Conservation (phyloP, 257 asterid species). For the Dorcoceras hygrometricum region DNA sequence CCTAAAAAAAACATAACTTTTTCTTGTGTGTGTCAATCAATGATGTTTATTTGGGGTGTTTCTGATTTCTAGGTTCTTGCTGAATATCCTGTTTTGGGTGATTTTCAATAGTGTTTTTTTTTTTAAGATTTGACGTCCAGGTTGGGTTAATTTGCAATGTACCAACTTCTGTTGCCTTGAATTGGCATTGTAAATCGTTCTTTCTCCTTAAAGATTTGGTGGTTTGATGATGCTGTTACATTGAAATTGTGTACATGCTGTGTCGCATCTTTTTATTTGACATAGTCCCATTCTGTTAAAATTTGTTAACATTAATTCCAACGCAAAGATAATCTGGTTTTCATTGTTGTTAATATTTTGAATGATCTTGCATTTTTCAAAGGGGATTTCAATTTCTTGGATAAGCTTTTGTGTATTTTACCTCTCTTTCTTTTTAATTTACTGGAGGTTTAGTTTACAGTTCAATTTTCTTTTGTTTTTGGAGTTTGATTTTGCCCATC, state of each 20-base stretch:
- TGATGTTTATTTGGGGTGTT: neutral
- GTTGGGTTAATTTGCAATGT: neutral
- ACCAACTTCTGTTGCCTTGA: neutral
- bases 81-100: no score
- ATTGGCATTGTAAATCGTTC: no score
- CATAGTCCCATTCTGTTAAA: slow-evolving; percentile 16
- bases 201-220: no score
- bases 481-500: slow-evolving; percentile 11
- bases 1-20: no score
- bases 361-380: slow-evolving; percentile 16
- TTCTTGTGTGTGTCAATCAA: neutral
- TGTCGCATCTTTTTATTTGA: slow-evolving; percentile 24
- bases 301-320: slow-evolving; percentile 40
- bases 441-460: slow-evolving; percentile 12
- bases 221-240: no score
- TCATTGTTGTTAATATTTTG: slow-evolving; percentile 19
- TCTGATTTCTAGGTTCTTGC: no score
- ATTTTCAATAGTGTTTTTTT: no score
- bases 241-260: slow-evolving; percentile 10
- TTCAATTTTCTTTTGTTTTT: neutral
- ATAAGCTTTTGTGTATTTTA: slow-evolving; percentile 24
- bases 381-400: slow-evolving; percentile 25
- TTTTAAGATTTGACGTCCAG: neutral
- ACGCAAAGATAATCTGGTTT: slow-evolving; percentile 30
- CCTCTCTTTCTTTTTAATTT: slow-evolving; percentile 24